Percentiles rank a stretch among this genome's conserved stretches.
Evolutionary conservation across 352 stramenopile species (phyloP).

Genomic region (Thraustotheca clavata): DNA sequence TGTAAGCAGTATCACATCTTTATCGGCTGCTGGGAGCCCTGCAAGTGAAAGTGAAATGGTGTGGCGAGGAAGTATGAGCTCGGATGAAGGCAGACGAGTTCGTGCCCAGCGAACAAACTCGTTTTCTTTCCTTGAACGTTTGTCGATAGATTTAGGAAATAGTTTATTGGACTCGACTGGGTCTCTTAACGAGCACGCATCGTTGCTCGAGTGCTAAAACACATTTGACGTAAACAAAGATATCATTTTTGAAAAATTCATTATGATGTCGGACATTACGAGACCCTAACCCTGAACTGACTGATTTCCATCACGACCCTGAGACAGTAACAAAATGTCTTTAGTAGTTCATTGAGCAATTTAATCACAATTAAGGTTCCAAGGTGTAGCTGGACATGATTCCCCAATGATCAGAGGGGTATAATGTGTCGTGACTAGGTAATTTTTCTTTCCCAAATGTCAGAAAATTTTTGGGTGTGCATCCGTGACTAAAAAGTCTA

Average conservation of each 20-base stretch:
- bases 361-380: too few species aligned
- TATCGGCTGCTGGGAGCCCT: constrained; percentile 44
- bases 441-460: constrained; percentile 14
- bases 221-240: too few species aligned
- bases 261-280: too few species aligned
- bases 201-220: constrained; percentile 3
- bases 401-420: constrained; percentile 19
- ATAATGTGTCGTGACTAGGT: not conserved
- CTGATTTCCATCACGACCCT: too few species aligned
- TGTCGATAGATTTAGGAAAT: constrained; percentile 62
- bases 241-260: too few species aligned
- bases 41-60: constrained; percentile 26
- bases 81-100: constrained; percentile 40
- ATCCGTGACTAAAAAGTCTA: constrained; percentile 3
- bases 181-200: not conserved
- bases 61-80: constrained; percentile 50
- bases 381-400: constrained; percentile 1
- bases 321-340: too few species aligned
- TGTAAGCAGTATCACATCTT: constrained; percentile 58
- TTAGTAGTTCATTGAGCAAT: too few species aligned
- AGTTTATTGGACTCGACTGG: constrained; percentile 17
- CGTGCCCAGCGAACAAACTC: constrained; percentile 30
- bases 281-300: too few species aligned
- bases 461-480: not conserved
- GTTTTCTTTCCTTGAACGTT: constrained; percentile 83